A percentile compares a stretch with the other conserved stretches of the same genome.
Evolutionary conservation across 2,329 filamentous ascomycete species (phyloP).

Genomic region (Colletotrichum australisinense): DNA sequence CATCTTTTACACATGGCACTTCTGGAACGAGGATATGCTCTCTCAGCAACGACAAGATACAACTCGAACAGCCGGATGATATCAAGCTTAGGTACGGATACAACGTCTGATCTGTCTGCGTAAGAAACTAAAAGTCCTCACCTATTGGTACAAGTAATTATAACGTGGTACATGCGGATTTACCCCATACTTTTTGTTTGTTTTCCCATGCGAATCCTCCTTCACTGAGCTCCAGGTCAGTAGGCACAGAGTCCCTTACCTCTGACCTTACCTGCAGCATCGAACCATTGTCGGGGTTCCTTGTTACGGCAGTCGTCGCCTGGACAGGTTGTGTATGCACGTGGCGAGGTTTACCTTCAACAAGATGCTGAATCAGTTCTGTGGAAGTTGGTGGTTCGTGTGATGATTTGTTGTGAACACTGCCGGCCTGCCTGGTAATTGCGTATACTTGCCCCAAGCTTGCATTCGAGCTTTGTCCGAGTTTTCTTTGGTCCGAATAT

Average conservation of each 20-base stretch:
- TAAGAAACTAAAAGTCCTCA: slow-evolving; percentile 29
- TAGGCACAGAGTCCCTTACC: slow-evolving; percentile 60
- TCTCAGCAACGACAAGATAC: background rate
- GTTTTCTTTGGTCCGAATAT: background rate
- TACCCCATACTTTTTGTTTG: slow-evolving; percentile 4
- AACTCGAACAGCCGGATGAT: background rate
- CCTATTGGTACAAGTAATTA: slow-evolving; percentile 35
- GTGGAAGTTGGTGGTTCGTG: background rate
- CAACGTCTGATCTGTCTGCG: background rate
- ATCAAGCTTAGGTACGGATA: background rate
- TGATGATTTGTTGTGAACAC: background rate
- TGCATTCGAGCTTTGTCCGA: background rate
- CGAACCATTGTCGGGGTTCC: slow-evolving; percentile 32
- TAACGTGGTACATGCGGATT: slow-evolving; percentile 34
- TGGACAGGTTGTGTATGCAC: background rate
- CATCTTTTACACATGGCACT: background rate
- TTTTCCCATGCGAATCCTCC: slow-evolving; percentile 12
- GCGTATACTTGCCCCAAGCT: background rate
- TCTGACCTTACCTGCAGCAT: slow-evolving; percentile 64
- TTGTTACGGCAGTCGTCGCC: background rate
- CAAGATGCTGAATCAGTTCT: slow-evolving; percentile 1
- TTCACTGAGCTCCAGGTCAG: slow-evolving; percentile 44
- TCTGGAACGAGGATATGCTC: background rate
- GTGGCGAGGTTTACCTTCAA: slow-evolving; percentile 32
- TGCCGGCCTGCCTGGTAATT: background rate